Evolutionary conservation across 2,329 filamentous ascomycete genomes (phyloP).

Genomic region (Alternaria solani): DNA sequence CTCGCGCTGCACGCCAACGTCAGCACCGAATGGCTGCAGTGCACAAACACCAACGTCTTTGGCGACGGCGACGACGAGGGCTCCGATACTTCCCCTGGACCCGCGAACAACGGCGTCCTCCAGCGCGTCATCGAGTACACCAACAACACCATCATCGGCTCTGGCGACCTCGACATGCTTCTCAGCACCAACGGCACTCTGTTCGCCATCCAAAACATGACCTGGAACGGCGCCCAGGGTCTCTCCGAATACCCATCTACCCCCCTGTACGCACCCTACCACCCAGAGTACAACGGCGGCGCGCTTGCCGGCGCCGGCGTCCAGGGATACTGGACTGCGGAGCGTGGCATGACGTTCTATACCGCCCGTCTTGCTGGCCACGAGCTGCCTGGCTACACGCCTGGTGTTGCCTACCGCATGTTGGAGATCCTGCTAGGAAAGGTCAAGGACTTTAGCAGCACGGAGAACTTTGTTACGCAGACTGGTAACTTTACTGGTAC

Average conservation of each 20-base stretch:
- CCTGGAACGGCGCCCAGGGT: conserved; percentile 60
- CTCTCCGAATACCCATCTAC: conserved; percentile 54
- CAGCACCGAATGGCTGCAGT: conserved; percentile 54
- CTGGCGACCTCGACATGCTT: conserved; percentile 59
- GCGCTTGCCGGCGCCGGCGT: conserved; percentile 52
- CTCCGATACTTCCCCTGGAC: conserved; percentile 49
- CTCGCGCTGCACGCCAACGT: conserved; percentile 58
- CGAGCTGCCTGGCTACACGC: conserved; percentile 55
- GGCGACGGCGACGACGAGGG: conserved; percentile 38
- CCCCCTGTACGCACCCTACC: conserved; percentile 56
- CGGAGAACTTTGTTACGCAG: conserved; percentile 47
- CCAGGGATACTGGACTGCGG: conserved; percentile 53
- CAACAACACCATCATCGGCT: conserved; percentile 61
- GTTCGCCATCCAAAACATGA: conserved; percentile 63
- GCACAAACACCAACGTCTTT: conserved; percentile 54
- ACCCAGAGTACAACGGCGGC: conserved; percentile 53
- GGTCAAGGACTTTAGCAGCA: conserved; percentile 48
- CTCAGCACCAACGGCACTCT: conserved; percentile 62
- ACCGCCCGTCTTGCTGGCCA: conserved; percentile 54
- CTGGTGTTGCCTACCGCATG: conserved; percentile 53
- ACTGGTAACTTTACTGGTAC: conserved; percentile 43
- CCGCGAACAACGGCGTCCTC: conserved; percentile 54
- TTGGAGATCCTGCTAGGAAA: conserved; percentile 55
- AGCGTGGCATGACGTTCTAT: conserved; percentile 59
- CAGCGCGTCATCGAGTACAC: conserved; percentile 60